Conservation (phyloP, 2,329 filamentous ascomycete genomes). For the Paracoccidioides lutzii region DNA sequence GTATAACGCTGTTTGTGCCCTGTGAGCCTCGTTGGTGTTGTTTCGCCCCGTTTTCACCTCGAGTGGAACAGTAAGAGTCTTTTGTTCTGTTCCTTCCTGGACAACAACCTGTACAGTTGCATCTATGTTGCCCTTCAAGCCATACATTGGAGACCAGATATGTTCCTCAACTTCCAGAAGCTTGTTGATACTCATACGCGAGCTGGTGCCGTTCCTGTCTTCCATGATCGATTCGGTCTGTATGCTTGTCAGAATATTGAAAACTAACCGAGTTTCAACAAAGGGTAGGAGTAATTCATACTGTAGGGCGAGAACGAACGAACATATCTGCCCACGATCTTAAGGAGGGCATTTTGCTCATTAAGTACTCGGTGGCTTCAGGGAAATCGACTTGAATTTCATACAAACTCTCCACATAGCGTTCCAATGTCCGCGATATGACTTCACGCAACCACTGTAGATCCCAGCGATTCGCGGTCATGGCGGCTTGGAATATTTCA, state of each 20-base stretch:
- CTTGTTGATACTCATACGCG: constrained; percentile 78
- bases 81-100: constrained; percentile 51
- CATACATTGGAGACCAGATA: constrained; percentile 96
- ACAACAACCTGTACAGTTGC: constrained; percentile 85
- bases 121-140: constrained; percentile 94
- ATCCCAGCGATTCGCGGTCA: constrained; percentile 75
- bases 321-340: constrained; percentile 75
- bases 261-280: not conserved
- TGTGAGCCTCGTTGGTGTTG: constrained; percentile 64
- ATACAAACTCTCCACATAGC: constrained; percentile 79
- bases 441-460: constrained; percentile 50
- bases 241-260: constrained; percentile 16
- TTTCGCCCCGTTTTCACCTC: constrained; percentile 90
- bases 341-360: constrained; percentile 70
- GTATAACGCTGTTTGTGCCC: constrained; percentile 89
- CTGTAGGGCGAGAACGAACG: constrained; percentile 56
- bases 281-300: constrained; percentile 26
- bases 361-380: constrained; percentile 65
- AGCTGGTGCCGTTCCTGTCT: constrained; percentile 62
- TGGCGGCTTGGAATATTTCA: constrained; percentile 84
- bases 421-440: constrained; percentile 57
- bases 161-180: constrained; percentile 94
- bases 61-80: constrained; percentile 73
- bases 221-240: constrained; percentile 60
- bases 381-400: constrained; percentile 64